A percentile compares a stretch with the other conserved stretches of the same genome.
phyloP scores from a whole-genome alignment of 2,329 filamentous ascomycete genomes.

The Trichoderma brevicompactum region DNA sequence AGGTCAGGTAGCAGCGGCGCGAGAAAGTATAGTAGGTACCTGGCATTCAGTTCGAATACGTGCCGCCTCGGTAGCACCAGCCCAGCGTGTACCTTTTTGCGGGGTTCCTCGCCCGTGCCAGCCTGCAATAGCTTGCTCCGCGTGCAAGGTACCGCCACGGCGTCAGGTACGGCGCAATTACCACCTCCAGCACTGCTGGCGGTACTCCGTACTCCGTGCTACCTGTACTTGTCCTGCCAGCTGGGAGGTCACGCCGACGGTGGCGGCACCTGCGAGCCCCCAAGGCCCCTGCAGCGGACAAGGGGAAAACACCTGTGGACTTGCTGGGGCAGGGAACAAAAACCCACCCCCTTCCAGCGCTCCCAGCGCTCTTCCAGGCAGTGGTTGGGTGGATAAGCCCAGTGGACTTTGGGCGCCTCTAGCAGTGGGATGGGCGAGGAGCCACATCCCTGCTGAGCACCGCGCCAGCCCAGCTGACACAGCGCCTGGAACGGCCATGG shows the following conservation, averaged over 20 bases:
- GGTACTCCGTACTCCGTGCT: too few relatives aligned
- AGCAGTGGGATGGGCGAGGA: not conserved
- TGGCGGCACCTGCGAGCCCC: slow-evolving; percentile 12
- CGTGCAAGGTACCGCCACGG: too few relatives aligned
- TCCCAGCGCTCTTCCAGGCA: not conserved
- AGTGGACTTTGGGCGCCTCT: not conserved
- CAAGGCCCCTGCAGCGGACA: slow-evolving; percentile 16
- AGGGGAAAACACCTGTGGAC: not conserved
- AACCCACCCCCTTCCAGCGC: not conserved
- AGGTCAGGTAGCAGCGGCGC: too few relatives aligned
- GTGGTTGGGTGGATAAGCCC: not conserved
- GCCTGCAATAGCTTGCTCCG: not conserved
- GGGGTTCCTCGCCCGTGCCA: not conserved
- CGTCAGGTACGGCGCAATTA: too few relatives aligned
- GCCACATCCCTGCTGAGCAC: slow-evolving; percentile 19
- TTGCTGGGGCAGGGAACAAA: not conserved
- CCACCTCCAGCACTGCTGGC: not conserved
- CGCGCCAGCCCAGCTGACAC: slow-evolving; percentile 25
- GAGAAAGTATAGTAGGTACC: too few relatives aligned
- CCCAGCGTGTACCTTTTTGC: slow-evolving; percentile 4
- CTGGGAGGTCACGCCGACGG: slow-evolving; percentile 22
- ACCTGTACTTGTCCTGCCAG: too few relatives aligned
- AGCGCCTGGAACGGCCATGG: slow-evolving; percentile 20
- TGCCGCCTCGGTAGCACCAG: not conserved
- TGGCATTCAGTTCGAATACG: too few relatives aligned